Base-by-base conservation (phyloP, 2,329 filamentous ascomycete genomes). In the Dryadomyces sulphureus region DNA sequence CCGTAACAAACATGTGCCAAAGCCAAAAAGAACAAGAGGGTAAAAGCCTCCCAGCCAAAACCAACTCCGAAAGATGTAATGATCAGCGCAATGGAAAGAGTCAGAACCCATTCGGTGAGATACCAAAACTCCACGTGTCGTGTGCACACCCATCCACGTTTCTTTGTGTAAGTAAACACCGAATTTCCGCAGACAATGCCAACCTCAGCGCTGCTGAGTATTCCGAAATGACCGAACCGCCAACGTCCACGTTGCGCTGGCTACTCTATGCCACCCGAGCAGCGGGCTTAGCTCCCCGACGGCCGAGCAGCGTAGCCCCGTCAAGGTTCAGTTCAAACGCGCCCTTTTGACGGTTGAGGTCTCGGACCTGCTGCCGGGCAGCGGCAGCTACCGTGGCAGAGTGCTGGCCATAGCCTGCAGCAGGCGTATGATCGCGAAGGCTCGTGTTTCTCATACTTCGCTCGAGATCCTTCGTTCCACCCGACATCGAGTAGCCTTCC, bases 251-350 rank as follows among this genome's bases (percentile, higher is more conserved):
- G n/a, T 36, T 25, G 41, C 30, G 14, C 20, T 14, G 30, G 45
- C 24, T 45, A 43, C 22, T 46, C 56, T 53, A 62, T 46, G 57
- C 65, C 40, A 65, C 65, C 27, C 60, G 66, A 49, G 69, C 65
- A 21, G 69, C 61, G 39, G 73, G 62, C 55, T 79, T 77, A 54
- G 72, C 68, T 20, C 67, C 69, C 49, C 77, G 66, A 55, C 89
- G 77, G 27, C 89, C 89, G 5, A 98, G 68, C 44, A 98, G 65
- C 1, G 89, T 96, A 1, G 92, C 85, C 47, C 92, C 92, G 53
- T 94, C 87, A 34, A 98, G 67, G 58, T 79, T 95, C 41, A 98
- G 73, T 63, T 98, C 92, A 54, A 98, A 98, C 0, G 84, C 79
- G 27, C 86, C 88, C 62, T 81, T 84, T 54, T 84, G 78, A 51